phyloP scores from a whole-genome alignment of 345 rosid species.

The Bretschneidera sinensis region DNA sequence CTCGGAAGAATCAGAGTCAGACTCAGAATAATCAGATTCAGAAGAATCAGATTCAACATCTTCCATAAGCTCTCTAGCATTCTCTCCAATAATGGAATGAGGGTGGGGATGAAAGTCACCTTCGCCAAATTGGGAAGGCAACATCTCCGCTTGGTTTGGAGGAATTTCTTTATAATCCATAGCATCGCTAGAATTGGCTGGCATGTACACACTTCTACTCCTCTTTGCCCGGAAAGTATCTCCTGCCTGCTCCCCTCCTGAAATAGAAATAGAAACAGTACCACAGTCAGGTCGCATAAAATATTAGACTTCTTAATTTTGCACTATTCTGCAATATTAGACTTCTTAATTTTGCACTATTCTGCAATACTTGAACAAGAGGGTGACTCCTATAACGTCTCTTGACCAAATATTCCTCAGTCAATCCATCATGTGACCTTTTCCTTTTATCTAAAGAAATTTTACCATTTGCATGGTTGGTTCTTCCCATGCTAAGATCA shows the following conservation, averaged over 20 bases:
- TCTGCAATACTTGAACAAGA: slow-evolving; percentile 19
- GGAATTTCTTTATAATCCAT: slow-evolving; percentile 50
- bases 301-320: slow-evolving; percentile 11
- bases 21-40: slow-evolving; percentile 46
- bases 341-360: slow-evolving; percentile 14
- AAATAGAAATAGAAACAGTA: slow-evolving; percentile 30
- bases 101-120: slow-evolving; percentile 35
- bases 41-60: slow-evolving; percentile 54
- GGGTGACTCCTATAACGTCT: slow-evolving; percentile 17
- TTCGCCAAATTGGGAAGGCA: slow-evolving; percentile 40
- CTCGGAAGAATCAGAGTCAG: slow-evolving; percentile 72
- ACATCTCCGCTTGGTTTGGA: slow-evolving; percentile 36
- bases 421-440: slow-evolving; percentile 14
- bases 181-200: slow-evolving; percentile 43
- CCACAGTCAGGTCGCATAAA: slow-evolving; percentile 23
- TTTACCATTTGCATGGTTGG: slow-evolving; percentile 53
- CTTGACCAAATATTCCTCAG: slow-evolving; percentile 15
- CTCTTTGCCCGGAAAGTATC: slow-evolving; percentile 55
- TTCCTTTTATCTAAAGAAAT: slow-evolving; percentile 17
- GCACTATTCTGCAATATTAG: slow-evolving; percentile 18
- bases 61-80: slow-evolving; percentile 50
- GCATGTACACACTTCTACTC: slow-evolving; percentile 45
- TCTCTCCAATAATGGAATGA: slow-evolving; percentile 39
- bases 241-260: slow-evolving; percentile 54
- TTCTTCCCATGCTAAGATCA: slow-evolving; percentile 45